Percentiles rank a stretch among this genome's conserved stretches.
Evolutionary conservation across 2,329 filamentous ascomycete genomes (phyloP).

Genomic region (Calonectria pseudoreteaudii): DNA sequence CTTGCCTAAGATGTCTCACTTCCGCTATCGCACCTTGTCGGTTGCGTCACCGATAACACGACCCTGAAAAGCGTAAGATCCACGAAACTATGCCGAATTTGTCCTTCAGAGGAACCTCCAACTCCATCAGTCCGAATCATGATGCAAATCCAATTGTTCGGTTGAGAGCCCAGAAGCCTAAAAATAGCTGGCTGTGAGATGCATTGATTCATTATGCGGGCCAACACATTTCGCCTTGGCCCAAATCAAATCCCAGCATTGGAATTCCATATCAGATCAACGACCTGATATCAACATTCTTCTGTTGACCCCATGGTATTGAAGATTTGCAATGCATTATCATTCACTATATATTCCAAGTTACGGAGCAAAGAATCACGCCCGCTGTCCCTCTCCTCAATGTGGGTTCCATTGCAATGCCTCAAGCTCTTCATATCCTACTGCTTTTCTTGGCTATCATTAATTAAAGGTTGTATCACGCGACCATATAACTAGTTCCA

Average conservation of each 20-base stretch:
- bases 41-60: slow-evolving; percentile 27
- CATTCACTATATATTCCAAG: not conserved
- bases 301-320: not conserved
- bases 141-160: not conserved
- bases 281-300: not conserved
- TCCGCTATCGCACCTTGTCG: slow-evolving; percentile 16
- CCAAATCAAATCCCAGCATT: not conserved
- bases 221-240: not conserved
- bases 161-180: not conserved
- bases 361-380: not conserved
- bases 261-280: not conserved
- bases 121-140: not conserved
- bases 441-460: not conserved
- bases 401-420: not conserved
- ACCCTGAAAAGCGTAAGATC: not conserved
- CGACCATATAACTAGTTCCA: not conserved
- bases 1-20: slow-evolving; percentile 14
- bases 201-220: not conserved
- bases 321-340: not conserved
- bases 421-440: not conserved
- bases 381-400: not conserved
- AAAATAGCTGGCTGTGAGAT: not conserved
- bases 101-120: not conserved
- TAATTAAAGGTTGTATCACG: not conserved
- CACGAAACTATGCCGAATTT: slow-evolving; percentile 2